A percentile compares a stretch with the other conserved stretches of the same genome.
Conservation (phyloP, 75 land plant species). For the Cunninghamia lanceolata region DNA sequence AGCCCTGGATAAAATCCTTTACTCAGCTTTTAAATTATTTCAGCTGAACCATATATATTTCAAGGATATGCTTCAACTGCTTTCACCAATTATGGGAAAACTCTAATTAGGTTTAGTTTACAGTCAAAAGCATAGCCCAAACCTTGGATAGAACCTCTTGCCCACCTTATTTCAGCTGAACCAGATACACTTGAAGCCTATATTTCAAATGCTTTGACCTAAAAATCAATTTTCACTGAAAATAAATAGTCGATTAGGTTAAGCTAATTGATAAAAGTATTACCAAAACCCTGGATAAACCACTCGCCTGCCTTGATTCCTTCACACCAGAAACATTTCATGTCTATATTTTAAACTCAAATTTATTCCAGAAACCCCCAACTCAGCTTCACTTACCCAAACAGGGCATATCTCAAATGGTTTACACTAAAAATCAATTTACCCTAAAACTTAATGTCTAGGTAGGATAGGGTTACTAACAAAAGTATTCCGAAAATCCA, state of each 20-base stretch:
- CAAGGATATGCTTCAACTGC: neutral
- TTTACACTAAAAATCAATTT: neutral
- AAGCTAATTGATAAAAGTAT: neutral
- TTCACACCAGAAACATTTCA: neutral
- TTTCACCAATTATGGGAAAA: neutral
- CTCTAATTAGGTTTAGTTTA: no score
- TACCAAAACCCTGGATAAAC: neutral
- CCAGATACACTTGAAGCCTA: neutral
- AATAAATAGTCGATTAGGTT: neutral
- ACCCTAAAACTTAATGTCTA: neutral
- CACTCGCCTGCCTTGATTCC: neutral
- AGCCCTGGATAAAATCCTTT: neutral
- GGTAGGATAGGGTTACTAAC: neutral
- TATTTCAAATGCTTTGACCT: neutral
- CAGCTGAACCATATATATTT: neutral
- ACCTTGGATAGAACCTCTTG: neutral
- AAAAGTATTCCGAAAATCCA: neutral
- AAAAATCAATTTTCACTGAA: neutral
- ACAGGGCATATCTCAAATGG: no score
- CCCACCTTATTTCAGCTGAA: neutral
- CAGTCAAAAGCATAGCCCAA: neutral
- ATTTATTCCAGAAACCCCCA: no score
- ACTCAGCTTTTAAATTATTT: neutral
- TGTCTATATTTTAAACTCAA: no score
- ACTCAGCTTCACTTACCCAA: no score